A percentile compares a stretch with the other conserved stretches of the same genome.
Conservation (phyloP, 371 early-diverging fungal species). For the Cokeromyces recurvatus region DNA sequence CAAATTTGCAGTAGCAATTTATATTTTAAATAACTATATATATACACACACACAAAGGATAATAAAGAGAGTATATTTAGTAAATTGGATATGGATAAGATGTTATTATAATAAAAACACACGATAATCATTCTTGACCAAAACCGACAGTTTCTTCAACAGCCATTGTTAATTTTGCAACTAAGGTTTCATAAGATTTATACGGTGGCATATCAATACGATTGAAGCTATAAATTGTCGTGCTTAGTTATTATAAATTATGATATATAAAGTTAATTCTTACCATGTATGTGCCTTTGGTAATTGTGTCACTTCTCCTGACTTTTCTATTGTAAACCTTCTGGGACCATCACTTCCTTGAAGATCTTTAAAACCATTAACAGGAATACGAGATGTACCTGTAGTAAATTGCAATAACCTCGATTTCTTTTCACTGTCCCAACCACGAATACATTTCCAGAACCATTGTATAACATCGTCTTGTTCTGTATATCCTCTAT, state of each 20-base stretch:
- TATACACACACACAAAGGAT: no score
- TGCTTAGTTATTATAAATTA: background rate
- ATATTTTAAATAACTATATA: no score
- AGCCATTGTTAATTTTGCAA: constrained; percentile 83
- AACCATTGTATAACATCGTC: constrained; percentile 97
- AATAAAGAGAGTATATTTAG: no score
- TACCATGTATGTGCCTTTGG: constrained; percentile 96
- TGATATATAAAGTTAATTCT: constrained; percentile 5
- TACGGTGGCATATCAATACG: constrained; percentile 95
- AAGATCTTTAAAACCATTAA: constrained; percentile 97
- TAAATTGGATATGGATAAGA: no score
- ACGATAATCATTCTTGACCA: constrained; percentile 62
- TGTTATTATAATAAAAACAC: background rate
- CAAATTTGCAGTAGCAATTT: no score
- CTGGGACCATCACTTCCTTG: constrained; percentile 97
- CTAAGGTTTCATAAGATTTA: constrained; percentile 63
- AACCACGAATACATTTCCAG: constrained; percentile 91
- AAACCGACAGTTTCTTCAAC: constrained; percentile 94
- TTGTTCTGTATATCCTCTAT: constrained; percentile 93
- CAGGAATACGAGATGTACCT: constrained; percentile 97
- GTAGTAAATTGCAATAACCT: constrained; percentile 97
- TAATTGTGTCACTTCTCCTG: constrained; percentile 82
- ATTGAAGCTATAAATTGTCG: constrained; percentile 69
- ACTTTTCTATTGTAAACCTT: constrained; percentile 95
- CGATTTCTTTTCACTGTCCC: constrained; percentile 93